Base-by-base conservation (phyloP, 1,284 basidiomycete genomes). In the Tranzscheliella williamsii region DNA sequence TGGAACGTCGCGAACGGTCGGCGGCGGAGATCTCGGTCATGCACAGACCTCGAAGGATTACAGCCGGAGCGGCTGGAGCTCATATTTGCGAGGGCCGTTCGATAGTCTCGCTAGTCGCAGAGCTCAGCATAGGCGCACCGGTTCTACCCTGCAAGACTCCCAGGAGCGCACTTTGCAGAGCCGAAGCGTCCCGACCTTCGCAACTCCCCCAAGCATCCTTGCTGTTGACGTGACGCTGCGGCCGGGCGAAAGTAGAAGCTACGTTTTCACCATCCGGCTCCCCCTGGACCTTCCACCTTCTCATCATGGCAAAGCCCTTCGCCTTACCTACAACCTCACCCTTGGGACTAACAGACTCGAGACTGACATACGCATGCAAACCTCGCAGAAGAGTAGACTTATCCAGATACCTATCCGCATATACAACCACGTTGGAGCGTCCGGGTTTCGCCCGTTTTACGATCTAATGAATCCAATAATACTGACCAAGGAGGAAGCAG, bases 361-460 rank as follows among this genome's bases (percentile, higher is more conserved):
- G 24, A 16, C 29, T 5, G n/a, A 26, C 22, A 41, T 32, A 18
- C 29, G 41, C 4, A 18, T 41, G 13, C 38, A 20, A 6, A 37
- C 48, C 7, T 40, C 81, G 11, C 85, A 74, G 81, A 83, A 54
- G 34, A 91, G 89, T 66, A 81, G 87, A 26, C 84, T 93, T 4
- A 88, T 95, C 85, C 88, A 88, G 51, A 86, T 94, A 0, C 91
- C 91, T 0, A 86, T 95, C 44, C 81, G 91, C 29, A 80, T 94
- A 13, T 93, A 92, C 77, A 92, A 90, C 65, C 82, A 91, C 61
- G 87, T 92, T 6, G 51, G 57, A 55, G 70, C 77, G 0, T 73
- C 69, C 0, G 80, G 80, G 6, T 75, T 73, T 7, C 42, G 71
- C 17, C 73, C 79, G 0, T 79, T 77, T 42, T 81, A 78, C 52